Conservation (phyloP, 768 basidiomycete species). For the Lactarius psammicola region DNA sequence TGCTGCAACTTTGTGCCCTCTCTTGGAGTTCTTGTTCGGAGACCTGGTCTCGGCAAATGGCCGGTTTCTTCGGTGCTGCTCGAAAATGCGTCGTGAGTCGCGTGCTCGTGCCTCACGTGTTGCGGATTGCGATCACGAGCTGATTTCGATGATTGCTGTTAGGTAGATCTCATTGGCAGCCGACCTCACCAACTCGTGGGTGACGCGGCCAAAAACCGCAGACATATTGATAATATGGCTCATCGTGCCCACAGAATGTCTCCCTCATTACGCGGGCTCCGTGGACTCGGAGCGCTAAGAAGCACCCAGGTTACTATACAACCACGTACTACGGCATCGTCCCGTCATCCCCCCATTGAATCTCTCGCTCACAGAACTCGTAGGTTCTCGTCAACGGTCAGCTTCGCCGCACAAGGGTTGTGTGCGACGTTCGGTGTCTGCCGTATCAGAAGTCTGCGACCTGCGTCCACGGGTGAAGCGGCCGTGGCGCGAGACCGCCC, state of each 20-base stretch:
- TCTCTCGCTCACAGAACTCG: background rate
- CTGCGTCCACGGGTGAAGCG: background rate
- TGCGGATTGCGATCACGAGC: background rate
- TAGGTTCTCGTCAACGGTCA: background rate
- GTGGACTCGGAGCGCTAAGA: background rate
- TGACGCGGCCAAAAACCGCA: background rate
- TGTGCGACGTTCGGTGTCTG: background rate
- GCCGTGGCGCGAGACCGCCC: background rate
- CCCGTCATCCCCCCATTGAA: background rate
- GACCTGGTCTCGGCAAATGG: background rate
- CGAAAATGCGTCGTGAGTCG: background rate
- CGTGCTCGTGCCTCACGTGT: background rate
- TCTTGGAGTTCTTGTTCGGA: background rate
- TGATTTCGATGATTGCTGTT: slow-evolving; percentile 7
- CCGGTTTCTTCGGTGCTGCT: background rate
- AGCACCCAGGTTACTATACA: background rate
- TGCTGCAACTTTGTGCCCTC: background rate
- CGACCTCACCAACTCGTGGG: background rate
- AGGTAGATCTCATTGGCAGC: background rate
- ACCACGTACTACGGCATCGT: background rate
- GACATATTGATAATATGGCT: background rate
- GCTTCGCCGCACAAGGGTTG: background rate
- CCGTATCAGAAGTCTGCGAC: background rate
- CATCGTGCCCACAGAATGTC: background rate
- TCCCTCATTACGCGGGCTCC: background rate